A percentile compares a stretch with the other conserved stretches of the same genome.
Conservation (phyloP, 2,329 filamentous ascomycete genomes). For the Diplodia corticola region DNA sequence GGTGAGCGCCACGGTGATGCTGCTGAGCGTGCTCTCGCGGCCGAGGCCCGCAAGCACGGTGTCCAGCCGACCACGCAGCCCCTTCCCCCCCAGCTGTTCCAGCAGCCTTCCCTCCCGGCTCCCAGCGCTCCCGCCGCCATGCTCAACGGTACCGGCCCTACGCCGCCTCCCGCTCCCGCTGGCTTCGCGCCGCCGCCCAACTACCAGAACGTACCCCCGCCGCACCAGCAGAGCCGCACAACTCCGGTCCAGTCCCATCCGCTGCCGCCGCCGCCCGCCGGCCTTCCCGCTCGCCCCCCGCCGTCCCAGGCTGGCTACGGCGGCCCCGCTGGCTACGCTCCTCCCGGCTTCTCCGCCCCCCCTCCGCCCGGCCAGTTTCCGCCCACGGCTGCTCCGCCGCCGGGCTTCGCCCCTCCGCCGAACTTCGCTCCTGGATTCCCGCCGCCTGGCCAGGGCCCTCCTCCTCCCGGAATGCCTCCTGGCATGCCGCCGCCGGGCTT, state of each 20-base stretch:
- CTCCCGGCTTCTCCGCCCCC: conserved; percentile 42
- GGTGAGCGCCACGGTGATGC: conserved; percentile 94
- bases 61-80: conserved; percentile 79
- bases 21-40: conserved; percentile 86
- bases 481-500: conserved; percentile 24
- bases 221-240: conserved; percentile 32
- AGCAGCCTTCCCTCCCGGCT: conserved; percentile 34
- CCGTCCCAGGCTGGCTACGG: conserved; percentile 68
- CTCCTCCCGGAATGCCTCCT: conserved; percentile 15
- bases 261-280: conserved; percentile 60
- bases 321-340: conserved; percentile 59
- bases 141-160: conserved; percentile 39
- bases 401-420: conserved; percentile 45
- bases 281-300: conserved; percentile 68
- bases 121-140: conserved; percentile 48
- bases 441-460: conserved; percentile 15
- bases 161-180: conserved; percentile 39
- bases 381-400: conserved; percentile 46
- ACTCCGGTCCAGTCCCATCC: conserved; percentile 41
- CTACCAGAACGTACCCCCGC: conserved; percentile 46
- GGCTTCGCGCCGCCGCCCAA: conserved; percentile 25
- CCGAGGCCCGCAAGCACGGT: conserved; percentile 91
- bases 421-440: conserved; percentile 26
- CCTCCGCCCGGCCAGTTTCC: conserved; percentile 30
- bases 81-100: conserved; percentile 71